Evolutionary conservation across 306 rosid genomes (phyloP).

Genomic region (Sechiopsis laciniata): DNA sequence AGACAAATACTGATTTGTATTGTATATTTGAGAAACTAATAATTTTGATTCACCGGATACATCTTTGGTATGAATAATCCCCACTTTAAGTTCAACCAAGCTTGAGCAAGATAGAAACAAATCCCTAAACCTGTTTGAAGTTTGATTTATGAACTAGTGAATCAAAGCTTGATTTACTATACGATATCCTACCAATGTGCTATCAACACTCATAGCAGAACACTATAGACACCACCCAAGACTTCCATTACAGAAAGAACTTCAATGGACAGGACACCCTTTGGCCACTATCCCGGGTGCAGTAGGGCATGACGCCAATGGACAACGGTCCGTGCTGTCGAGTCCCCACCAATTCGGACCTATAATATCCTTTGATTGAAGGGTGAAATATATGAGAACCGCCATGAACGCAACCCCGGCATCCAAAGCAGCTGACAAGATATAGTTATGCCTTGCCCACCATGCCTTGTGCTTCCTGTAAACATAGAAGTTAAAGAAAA

Average conservation of each 20-base stretch:
- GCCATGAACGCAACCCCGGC: slow-evolving; percentile 66
- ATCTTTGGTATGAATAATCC: neutral
- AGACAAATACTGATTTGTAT: neutral
- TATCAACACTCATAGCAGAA: slow-evolving; percentile 6
- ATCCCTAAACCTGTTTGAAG: neutral
- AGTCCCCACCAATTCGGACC: slow-evolving; percentile 72
- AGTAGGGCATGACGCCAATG: slow-evolving; percentile 22
- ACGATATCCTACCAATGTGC: neutral
- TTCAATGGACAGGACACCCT: slow-evolving; percentile 55
- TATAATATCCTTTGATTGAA: slow-evolving; percentile 26
- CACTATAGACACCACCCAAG: neutral
- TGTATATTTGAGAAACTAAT: slow-evolving; percentile 1
- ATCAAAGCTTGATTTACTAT: neutral
- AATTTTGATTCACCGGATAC: slow-evolving; percentile 5
- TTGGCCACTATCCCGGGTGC: slow-evolving; percentile 32
- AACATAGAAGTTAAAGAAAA: slow-evolving; percentile 32
- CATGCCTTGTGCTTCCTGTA: slow-evolving; percentile 32
- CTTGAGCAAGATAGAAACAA: slow-evolving; percentile 9
- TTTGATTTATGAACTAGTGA: slow-evolving; percentile 1
- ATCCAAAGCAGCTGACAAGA: slow-evolving; percentile 65
- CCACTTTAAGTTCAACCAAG: neutral
- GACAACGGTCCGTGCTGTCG: slow-evolving; percentile 39
- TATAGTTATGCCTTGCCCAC: slow-evolving; percentile 74
- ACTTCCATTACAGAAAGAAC: neutral
- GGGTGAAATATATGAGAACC: slow-evolving; percentile 48